phyloP scores from a whole-genome alignment of 345 rosid genomes.

The Arabidopsis arenosa region DNA sequence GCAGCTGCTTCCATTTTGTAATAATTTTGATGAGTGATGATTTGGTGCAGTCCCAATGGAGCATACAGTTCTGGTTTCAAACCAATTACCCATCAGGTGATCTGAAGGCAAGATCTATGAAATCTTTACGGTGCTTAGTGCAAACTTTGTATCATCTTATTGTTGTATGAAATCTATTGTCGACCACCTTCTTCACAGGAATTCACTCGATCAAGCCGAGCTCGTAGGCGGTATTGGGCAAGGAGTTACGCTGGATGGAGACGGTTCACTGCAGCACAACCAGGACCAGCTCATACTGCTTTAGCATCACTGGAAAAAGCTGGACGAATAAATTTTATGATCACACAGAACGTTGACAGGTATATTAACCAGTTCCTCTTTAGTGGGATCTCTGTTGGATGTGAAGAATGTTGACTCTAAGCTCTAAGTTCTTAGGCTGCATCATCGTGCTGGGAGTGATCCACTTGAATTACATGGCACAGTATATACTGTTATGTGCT shows the following conservation, averaged over 20 bases:
- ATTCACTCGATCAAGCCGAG: conserved; percentile 65
- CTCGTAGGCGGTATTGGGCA: conserved; percentile 91
- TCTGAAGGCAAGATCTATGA: conserved; percentile 59
- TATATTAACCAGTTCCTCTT: conserved; percentile 28
- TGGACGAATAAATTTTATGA: conserved; percentile 67
- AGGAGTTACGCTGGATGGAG: conserved; percentile 99
- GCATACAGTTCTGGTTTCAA: conserved; percentile 95
- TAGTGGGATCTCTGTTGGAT: conserved; percentile 29
- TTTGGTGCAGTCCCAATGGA: conserved; percentile 84
- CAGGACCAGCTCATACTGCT: conserved; percentile 75
- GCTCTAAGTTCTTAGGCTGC: conserved; percentile 55
- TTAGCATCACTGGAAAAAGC: conserved; percentile 83
- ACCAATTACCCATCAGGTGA: conserved; percentile 99
- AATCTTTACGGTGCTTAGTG: conserved; percentile 15
- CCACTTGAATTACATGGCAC: conserved; percentile 93
- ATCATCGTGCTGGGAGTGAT: conserved; percentile 88
- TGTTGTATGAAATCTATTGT: conserved; percentile 1
- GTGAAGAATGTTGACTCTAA: conserved; percentile 5
- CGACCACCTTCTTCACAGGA: conserved; percentile 54
- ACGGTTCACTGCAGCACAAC: conserved; percentile 75
- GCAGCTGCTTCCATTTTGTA: conserved; percentile 4
- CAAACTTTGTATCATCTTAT: not conserved
- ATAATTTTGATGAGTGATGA: not conserved
- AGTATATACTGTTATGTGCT: conserved; percentile 74
- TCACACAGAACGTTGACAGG: conserved; percentile 97